phyloP scores from a whole-genome alignment of 2,329 filamentous ascomycete genomes.

The Trichoderma lentiforme region DNA sequence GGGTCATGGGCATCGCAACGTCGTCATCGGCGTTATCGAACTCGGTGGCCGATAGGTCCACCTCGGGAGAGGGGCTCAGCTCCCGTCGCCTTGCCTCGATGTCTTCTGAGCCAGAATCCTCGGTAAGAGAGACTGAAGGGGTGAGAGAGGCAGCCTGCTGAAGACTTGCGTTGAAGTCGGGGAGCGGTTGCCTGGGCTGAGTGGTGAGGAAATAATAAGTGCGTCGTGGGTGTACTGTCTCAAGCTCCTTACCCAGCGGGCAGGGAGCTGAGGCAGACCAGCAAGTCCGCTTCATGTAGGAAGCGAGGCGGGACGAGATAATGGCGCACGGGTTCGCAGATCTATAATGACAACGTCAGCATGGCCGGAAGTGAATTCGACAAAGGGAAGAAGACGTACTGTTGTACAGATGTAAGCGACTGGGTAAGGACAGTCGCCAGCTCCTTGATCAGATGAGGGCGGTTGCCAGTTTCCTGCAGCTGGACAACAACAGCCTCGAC shows the following conservation, averaged over 20 bases:
- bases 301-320: conserved; percentile 85
- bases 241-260: conserved; percentile 87
- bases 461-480: conserved; percentile 83
- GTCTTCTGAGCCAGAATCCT: conserved; percentile 61
- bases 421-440: conserved; percentile 75
- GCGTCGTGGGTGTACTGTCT: conserved; percentile 86
- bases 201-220: conserved; percentile 96
- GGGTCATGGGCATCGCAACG: conserved; percentile 55
- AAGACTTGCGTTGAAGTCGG: conserved; percentile 41
- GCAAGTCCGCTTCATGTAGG: conserved; percentile 82
- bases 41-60: conserved; percentile 84
- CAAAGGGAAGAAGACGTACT: conserved; percentile 59
- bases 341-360: conserved; percentile 50
- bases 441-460: conserved; percentile 93
- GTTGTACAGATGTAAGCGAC: conserved; percentile 79
- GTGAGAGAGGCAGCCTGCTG: conserved; percentile 61
- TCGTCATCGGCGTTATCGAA: conserved; percentile 71
- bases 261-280: conserved; percentile 78
- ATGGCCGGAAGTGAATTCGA: background rate
- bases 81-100: conserved; percentile 66
- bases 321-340: conserved; percentile 95
- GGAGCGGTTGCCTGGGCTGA: conserved; percentile 77
- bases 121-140: conserved; percentile 69
- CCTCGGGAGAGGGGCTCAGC: conserved; percentile 86
- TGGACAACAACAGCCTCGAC: conserved; percentile 87